Base-by-base conservation (phyloP, 108 stramenopile genomes). In the Pseudonitzschia delicatissima region DNA sequence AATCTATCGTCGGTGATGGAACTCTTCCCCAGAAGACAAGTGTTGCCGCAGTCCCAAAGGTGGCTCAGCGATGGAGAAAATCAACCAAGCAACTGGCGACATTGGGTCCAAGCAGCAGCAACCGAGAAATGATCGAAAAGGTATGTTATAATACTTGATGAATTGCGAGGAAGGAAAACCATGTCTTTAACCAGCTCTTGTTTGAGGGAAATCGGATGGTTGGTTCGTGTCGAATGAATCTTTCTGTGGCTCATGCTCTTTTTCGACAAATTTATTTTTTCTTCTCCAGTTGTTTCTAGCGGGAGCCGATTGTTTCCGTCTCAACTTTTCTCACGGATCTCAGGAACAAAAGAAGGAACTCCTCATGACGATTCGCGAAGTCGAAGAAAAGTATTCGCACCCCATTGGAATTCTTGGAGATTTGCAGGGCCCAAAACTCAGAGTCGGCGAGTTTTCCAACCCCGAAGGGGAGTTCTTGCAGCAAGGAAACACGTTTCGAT, bases 311-410 rank as follows among this genome's bases (percentile, higher is more conserved):
- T 87, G 96, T 11, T 97, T 96, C 72, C 93, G 98, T 33, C 83
- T 98, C 5, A 98, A 98, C 80, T 97, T 97, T 70, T 81, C 79
- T 68, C 98, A 98, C 72, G 96, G 98, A 33, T 86, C 83, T 25
- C 94, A 96, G 67, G 94, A 92, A 50, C 94, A 98, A 80, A 96
- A 98, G 86, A 89, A 88, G 68, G 89, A 94, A 51, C 67, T 96
- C 18, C 69, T 94, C 29, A 77, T 87, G 48, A 81, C 82, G 8
- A 96, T 93, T 67, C 87, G 92, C 15, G 61, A 72, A 57, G 72
- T 96, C 23, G 97, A 96, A 77, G 82, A 77, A 42, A 96, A 96
- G 68, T 97, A 95, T 64, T 82, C 87, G 57, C 96, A 98, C 81
- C 96, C 96, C 36, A 97, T 98, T 78, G 87, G 82, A 49, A 81